phyloP scores from a whole-genome alignment of 441 rosid species.

The Gossypium lobatum region DNA sequence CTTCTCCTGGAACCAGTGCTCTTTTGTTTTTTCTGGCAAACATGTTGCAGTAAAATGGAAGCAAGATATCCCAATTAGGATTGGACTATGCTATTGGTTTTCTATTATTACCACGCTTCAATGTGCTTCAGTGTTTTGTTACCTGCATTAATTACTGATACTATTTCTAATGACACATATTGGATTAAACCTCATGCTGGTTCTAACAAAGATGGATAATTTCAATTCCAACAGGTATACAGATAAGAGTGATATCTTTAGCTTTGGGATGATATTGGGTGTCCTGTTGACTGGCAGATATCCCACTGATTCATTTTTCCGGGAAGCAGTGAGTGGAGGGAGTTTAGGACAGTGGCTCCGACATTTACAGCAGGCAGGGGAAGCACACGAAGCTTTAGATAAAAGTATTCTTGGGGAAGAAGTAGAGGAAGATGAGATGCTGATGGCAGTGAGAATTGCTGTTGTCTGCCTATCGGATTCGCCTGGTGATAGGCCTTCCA shows the following conservation, averaged over 20 bases:
- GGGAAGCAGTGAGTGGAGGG: conserved; percentile 52
- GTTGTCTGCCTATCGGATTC: conserved; percentile 81
- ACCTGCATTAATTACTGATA: background rate
- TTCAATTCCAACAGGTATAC: conserved; percentile 51
- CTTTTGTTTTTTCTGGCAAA: background rate
- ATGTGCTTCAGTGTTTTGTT: conserved; percentile 3
- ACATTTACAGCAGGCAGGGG: conserved; percentile 82
- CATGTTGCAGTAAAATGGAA: background rate
- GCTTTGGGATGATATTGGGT: conserved; percentile 91
- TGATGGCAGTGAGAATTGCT: conserved; percentile 85
- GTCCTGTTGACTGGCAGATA: conserved; percentile 81
- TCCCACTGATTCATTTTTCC: conserved; percentile 59
- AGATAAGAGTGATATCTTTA: conserved; percentile 82
- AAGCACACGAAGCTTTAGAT: conserved; percentile 79
- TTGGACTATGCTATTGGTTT: background rate
- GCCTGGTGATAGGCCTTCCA: conserved; percentile 87
- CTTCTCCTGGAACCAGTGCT: background rate
- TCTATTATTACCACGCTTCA: background rate
- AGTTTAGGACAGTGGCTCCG: conserved; percentile 81
- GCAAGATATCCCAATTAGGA: background rate
- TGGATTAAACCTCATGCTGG: background rate
- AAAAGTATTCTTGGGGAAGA: conserved; percentile 83
- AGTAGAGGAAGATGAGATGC: conserved; percentile 92
- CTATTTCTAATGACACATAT: background rate
- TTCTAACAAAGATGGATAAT: conserved; percentile 10